These are phyloP conservation scores for Cicer bijugum DNA, from an alignment of 306 rosid genomes.

Conservation along the genomic window DNA sequence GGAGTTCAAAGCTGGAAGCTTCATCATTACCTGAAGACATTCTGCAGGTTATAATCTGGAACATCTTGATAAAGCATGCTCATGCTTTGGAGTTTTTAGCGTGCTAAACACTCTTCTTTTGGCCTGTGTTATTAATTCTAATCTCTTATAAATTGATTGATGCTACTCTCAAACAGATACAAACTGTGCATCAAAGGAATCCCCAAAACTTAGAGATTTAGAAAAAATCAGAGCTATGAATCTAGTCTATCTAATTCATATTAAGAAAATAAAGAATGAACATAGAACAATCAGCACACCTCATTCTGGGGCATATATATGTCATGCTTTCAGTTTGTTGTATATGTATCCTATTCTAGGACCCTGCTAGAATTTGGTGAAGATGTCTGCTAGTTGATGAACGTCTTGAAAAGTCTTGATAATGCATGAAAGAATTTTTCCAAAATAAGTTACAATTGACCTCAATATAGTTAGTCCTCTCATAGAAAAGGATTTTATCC, in stretches of 20 bases:
- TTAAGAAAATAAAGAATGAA: background rate
- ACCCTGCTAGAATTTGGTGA: background rate
- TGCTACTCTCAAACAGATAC: background rate
- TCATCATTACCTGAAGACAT: constrained; percentile 65
- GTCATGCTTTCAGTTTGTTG: background rate
- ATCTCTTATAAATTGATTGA: background rate
- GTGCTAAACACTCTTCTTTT: constrained; percentile 23
- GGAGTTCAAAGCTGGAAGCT: constrained; percentile 59
- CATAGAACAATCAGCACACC: background rate
- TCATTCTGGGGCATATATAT: background rate
- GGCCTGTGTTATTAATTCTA: constrained; percentile 11
- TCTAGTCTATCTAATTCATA: background rate
- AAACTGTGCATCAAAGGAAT: background rate
- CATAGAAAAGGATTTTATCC: background rate
- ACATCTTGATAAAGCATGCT: constrained; percentile 28
- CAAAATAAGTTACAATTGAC: background rate
- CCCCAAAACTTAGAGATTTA: background rate
- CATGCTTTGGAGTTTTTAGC: constrained; percentile 21
- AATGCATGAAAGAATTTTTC: background rate
- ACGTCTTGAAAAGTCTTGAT: background rate
- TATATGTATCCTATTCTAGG: background rate
- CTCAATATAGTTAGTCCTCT: constrained; percentile 3
- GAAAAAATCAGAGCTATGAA: background rate
- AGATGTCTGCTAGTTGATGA: constrained; percentile 3
- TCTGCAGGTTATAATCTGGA: constrained; percentile 62